Evolutionary conservation across 1,139 yeast species (phyloP).

Genomic region (Geotrichum candidum): DNA sequence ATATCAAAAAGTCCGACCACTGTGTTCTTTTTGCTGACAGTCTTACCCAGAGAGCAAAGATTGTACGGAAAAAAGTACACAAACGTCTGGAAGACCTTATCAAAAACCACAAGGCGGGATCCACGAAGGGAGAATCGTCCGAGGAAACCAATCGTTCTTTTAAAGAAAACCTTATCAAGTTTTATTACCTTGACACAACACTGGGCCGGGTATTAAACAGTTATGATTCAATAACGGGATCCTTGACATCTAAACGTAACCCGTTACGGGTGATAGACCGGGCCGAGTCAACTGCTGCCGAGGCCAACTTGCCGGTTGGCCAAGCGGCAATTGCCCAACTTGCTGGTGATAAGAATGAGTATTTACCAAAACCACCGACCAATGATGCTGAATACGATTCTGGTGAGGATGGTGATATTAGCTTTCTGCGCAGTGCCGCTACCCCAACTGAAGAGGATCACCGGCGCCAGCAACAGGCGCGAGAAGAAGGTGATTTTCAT

Average conservation of each 20-base stretch:
- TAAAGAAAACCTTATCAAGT: constrained; percentile 26
- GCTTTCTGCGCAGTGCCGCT: constrained; percentile 1
- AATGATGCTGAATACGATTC: constrained; percentile 6
- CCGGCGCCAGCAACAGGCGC: constrained; percentile 53
- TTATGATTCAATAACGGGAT: constrained; percentile 21
- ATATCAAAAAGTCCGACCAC: constrained; percentile 11
- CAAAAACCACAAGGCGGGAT: constrained; percentile 17
- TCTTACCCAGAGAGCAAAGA: constrained; percentile 27
- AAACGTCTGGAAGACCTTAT: constrained; percentile 26
- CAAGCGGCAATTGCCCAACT: background rate
- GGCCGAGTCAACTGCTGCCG: constrained; percentile 2
- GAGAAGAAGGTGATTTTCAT: constrained; percentile 89
- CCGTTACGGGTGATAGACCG: background rate
- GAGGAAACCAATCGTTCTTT: background rate
- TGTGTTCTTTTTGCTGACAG: constrained; percentile 24
- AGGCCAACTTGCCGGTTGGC: background rate
- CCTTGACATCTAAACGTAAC: background rate
- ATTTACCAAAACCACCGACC: constrained; percentile 4
- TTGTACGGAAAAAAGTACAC: constrained; percentile 29
- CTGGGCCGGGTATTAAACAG: constrained; percentile 30
- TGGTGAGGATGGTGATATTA: constrained; percentile 3
- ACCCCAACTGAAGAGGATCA: constrained; percentile 15
- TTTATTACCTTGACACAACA: constrained; percentile 33
- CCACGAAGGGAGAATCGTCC: background rate
- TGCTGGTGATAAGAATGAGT: background rate